Evolutionary conservation across 2,329 filamentous ascomycete species (phyloP), one percentile per base, ranked within the genome.

Genomic region (Blumeria graminis): DNA sequence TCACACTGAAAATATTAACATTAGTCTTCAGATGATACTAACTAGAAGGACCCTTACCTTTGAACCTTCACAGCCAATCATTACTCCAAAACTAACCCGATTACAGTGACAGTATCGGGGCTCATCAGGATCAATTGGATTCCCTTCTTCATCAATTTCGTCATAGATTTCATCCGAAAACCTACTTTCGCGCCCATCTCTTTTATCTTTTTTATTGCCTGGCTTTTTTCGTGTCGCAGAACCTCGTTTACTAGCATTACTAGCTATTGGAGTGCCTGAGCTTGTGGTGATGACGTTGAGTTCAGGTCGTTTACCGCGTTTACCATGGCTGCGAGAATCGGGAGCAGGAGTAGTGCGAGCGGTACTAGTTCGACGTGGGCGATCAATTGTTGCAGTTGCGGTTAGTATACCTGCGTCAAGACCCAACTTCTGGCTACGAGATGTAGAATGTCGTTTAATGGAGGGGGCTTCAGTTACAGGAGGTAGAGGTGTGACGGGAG

Each of bases 1-100:
- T 86, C 81, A 69, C 86, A 92, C 69, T 84, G 18, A 22, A 36
- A 3, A 33, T 28, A n/a, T 67, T 58, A 66, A 58, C 32, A 56
- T 55, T 28, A 8, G 11, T 48, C n/a, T 11, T 22, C 14, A 28
- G 33, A 18, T 9, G 33, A 32, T 28, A 11, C 22, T 28, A 28
- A 28, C 22, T 28, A 28, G 22, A 14, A 28, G n/a, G 10, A 43
- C 45, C 62, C 79, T 77, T 71, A 85, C 82, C 68, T 86, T 81
- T 48, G 77, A 72, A 63, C 87, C 87, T 64, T 90, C 85, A 68
- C 86, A 92, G 59, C 79, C 77, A 65, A 92, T 86, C 86, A 92
- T 92, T 18, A 76, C 80, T 56, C 86, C 86, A 65, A 82, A 89
- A 66, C 83, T 87, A 56, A 92, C 83, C 57, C 85, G 74, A 62